Base-by-base conservation (phyloP, 2,329 filamentous ascomycete species). In the Plectosphaerella plurivora region DNA sequence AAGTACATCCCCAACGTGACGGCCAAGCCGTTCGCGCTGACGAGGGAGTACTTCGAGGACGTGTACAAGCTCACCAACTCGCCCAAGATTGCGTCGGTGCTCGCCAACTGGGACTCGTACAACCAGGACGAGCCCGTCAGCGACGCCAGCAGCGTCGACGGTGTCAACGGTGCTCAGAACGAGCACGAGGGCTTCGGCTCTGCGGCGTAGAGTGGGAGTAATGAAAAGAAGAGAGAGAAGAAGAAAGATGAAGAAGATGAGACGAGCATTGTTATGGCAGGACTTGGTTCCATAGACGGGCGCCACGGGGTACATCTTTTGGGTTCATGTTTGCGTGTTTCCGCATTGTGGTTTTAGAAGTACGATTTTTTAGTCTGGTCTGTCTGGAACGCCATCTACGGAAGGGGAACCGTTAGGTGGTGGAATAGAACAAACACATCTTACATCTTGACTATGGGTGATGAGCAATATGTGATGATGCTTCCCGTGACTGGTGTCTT, bases 1-100 rank as follows among this genome's bases (percentile, higher is more conserved):
- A 99, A 99, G 76, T 99, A 99, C 76, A 97, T 99, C 60, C 94
- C 94, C 62, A 99, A 99, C 73, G 95, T 99, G 60, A 99, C 94
- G 52, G 94, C 94, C 53, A 87, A 87, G 73, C 94, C 94, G 15
- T 99, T 99, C 69, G 91, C 91, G 70, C 79, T 99, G 60, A 96
- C 91, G 51, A 96, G 92, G 81, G 94, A 97, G 76, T 99, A 99
- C 77, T 99, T 99, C 73, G 93, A 99, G 81, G 94, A 97, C 67
- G 95, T 99, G 49, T 97, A 97, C 76, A 84, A 85, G 63, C 75
- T 99, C 68, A 99, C 94, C 51, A 97, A 95, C 75, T 85, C 82
- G 54, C 83, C 83, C 59, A 82, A 87, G 72, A 91, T 92, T 65
- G 87, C 85, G 44, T 82, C 88, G 53, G 87, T 92, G 57, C 70